Evolutionary conservation across 2,329 filamentous ascomycete genomes (phyloP), one percentile per base, ranked within the genome.

Genomic region (Ophiostoma populinum): DNA sequence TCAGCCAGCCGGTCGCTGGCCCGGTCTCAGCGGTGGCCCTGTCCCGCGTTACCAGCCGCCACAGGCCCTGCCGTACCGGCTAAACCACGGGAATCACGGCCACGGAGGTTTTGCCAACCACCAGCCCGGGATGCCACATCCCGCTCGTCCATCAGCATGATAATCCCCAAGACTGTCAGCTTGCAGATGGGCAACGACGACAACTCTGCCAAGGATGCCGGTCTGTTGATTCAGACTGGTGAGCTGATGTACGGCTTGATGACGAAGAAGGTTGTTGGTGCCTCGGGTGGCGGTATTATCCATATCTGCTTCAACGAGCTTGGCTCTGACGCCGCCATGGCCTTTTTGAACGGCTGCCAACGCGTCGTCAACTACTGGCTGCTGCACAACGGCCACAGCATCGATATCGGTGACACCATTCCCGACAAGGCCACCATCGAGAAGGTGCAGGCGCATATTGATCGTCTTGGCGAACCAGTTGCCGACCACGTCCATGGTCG

Each of bases 331-430:
- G 79, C 78, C 32, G 81, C 90, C 15, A 87, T 98, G 63, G 76
- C 75, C 42, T 98, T 98, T 63, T 82, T 99, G 60, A 94, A 94
- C 51, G 86, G 86, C 45, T 79, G 82, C 38, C 92, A 98, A 58
- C 77, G 83, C 35, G 83, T 95, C 37, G 80, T 95, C 47, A 92
- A 87, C 52, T 93, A 95, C 59, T 98, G 90, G 90, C 72, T 98
- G 27, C 62, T 95, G 25, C 87, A 98, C 56, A 80, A 92, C 47
- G 90, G 90, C 34, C 90, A 92, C 66, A 94, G 85, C 57, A 94
- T 98, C 45, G 90, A 92, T 59, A 93, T 98, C 47, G 92, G 90
- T 61, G 90, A 98, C 54, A 95, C 90, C 2, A 87, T 98, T 49
- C 92, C 90, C 5, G 86, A 95, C 53, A 73, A 75, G 43, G 59